Evolutionary conservation across 495 filamentous ascomycete genomes (phyloP), one percentile per base, ranked within the genome.

Genomic region (Extremus antarcticus): DNA sequence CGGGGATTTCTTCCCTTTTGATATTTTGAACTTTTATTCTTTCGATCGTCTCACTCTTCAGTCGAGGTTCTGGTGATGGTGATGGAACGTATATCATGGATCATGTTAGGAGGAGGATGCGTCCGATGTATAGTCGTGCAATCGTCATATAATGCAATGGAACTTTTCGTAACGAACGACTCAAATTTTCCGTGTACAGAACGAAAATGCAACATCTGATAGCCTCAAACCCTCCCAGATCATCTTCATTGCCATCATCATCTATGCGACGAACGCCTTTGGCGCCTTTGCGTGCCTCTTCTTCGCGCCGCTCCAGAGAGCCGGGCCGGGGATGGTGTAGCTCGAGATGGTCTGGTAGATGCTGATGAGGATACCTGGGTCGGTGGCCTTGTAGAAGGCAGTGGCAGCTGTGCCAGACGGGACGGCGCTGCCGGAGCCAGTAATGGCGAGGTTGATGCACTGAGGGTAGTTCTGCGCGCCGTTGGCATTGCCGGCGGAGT

Each of bases 381-480:
- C 49, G 4, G n/a, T n/a, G 3, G 23, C 10, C 24, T 35, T 39
- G 24, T 35, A 35, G 3, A 51, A 15, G 3, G 7, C 25, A 13
- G 49, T 16, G 4, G n/a, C 22, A 10, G n/a, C 7, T 11, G 49
- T 23, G 20, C 49, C 49, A 19, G 16, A 22, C 19, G 57, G 53
- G 19, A 1, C 21, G 15, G 7, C 47, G 53, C 43, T 52, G 11
- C 57, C 87, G 25, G 70, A 65, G 50, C 86, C 84, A 2, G 79
- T 81, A 54, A 92, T 72, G 61, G 82, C 75, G 47, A 90, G 67
- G 75, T 88, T 89, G 67, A 88, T 68, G 71, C 87, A 91, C 61
- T 86, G 77, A 17, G 86, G 86, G 66, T 90, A 91, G 68, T 80
- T 80, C 75, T 91, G 87, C 2, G 86, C 84, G 43, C 85, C 85